These are phyloP conservation scores for Mimosa bimucronata DNA, from an alignment of 306 rosid species.

Conservation along the genomic window DNA sequence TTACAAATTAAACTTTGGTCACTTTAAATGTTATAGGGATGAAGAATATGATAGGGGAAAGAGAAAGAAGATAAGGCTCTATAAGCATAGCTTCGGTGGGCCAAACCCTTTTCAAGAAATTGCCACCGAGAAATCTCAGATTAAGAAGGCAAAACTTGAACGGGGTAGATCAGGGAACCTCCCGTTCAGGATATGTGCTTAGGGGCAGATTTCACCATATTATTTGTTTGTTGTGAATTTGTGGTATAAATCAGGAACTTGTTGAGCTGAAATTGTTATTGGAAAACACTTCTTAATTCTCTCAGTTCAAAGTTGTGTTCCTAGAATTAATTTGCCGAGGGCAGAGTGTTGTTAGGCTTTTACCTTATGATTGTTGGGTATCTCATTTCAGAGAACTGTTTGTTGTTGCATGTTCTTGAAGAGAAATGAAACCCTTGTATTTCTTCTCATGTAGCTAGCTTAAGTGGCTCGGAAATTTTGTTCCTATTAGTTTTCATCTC, in stretches of 20 bases:
- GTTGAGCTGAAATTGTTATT: conserved; percentile 40
- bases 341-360: conserved; percentile 30
- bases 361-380: conserved; percentile 20
- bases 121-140: conserved; percentile 52
- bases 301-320: conserved; percentile 32
- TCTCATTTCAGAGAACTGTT: conserved; percentile 32
- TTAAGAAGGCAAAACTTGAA: conserved; percentile 57
- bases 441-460: conserved; percentile 33
- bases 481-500: neutral
- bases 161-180: conserved; percentile 56
- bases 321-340: conserved; percentile 18
- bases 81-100: conserved; percentile 58
- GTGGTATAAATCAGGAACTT: conserved; percentile 35
- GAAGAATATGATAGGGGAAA: conserved; percentile 88
- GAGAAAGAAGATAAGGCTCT: conserved; percentile 72
- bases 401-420: neutral
- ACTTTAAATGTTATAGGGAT: conserved; percentile 64
- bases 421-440: conserved; percentile 35
- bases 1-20: conserved; percentile 1
- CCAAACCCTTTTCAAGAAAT: conserved; percentile 78
- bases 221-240: conserved; percentile 8
- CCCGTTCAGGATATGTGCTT: conserved; percentile 76
- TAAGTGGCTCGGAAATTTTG: conserved; percentile 44
- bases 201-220: neutral
- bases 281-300: conserved; percentile 37